Evolutionary conservation across 805 yeast species (phyloP), one percentile per base, ranked within the genome.

Genomic region (Metschnikowia similis): DNA sequence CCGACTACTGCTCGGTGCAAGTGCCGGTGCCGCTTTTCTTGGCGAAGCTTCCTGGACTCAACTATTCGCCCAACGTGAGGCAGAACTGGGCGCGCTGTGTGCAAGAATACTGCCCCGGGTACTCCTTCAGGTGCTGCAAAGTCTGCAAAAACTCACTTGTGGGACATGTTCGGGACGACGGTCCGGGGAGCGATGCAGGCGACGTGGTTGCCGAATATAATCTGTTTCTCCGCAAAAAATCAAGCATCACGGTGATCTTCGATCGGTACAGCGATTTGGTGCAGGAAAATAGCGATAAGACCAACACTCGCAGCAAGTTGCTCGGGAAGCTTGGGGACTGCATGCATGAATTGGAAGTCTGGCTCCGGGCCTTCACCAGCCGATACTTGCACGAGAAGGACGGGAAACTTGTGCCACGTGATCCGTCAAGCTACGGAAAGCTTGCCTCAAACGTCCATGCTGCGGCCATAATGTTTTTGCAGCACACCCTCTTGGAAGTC

Each of bases 131-230:
- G 36, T 66, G 89, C 32, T 92, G 98, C 67, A 67, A 76, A 3
- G 69, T 73, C 30, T 92, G 99, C 69, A 84, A 86, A 47, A 71
- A 81, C 53, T 67, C 70, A 4, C 66, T 91, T 28, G 82, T 87
- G 51, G 72, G 76, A 3, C 29, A 4, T 35, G 81, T 26, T 6
- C 30, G 47, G 9, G 26, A 16, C 16, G 43, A 14, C 13, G 39
- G 21, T 2, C 8, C 42, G 4, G 14, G 21, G 30, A 30, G 31
- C 6, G 41, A 35, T 4, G 47, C 49, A 2, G 40, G 41, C 11
- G 47, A 41, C n/a, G 41, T 40, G 9, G 47, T 43, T 6, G 54
- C 37, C 27, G 52, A 66, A n/a, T 60, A 66, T 32, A 56, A 58
- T 34, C 50, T 57, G 13, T 43, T 67, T 8, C 49, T 65, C 10